These are phyloP conservation scores for Verticillium alfalfae DNA, from an alignment of 2,329 filamentous ascomycete genomes.

Conservation along the genomic window DNA sequence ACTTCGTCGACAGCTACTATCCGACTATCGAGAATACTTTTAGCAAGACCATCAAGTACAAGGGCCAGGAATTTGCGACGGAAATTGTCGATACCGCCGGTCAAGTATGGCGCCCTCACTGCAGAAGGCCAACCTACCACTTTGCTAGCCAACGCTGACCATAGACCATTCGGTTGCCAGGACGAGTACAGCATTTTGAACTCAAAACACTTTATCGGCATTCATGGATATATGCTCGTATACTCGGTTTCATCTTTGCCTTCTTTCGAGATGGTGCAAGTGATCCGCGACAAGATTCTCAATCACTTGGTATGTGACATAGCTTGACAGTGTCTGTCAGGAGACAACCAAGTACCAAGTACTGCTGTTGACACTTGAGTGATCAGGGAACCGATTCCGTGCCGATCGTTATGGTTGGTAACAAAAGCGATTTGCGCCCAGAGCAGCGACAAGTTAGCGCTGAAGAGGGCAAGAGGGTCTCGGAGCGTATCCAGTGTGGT, in stretches of 20 bases:
- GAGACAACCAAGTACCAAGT: not conserved
- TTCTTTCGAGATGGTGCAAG: slow-evolving; percentile 95
- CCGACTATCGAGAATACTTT: slow-evolving; percentile 99
- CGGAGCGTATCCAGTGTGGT: slow-evolving; percentile 82
- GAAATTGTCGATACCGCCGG: slow-evolving; percentile 98
- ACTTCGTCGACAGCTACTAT: slow-evolving; percentile 99
- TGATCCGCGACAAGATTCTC: slow-evolving; percentile 94
- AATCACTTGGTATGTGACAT: slow-evolving; percentile 72
- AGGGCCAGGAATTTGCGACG: slow-evolving; percentile 87
- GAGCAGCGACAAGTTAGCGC: slow-evolving; percentile 87
- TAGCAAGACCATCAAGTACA: slow-evolving; percentile 88
- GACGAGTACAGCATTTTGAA: slow-evolving; percentile 99
- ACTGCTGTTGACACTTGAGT: not conserved
- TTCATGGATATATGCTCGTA: slow-evolving; percentile 97
- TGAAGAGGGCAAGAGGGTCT: slow-evolving; percentile 79
- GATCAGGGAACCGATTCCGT: slow-evolving; percentile 81
- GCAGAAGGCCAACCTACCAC: not conserved
- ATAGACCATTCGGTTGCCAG: slow-evolving; percentile 33
- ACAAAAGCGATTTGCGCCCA: slow-evolving; percentile 90
- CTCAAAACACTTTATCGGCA: slow-evolving; percentile 98
- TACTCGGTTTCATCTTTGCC: slow-evolving; percentile 94
- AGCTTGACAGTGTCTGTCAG: not conserved
- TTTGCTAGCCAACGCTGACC: slow-evolving; percentile 2
- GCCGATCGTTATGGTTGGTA: slow-evolving; percentile 90
- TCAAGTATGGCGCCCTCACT: slow-evolving; percentile 55